Evolutionary conservation across 257 asterid species (phyloP).

Genomic region (Solanum paucissectum): DNA sequence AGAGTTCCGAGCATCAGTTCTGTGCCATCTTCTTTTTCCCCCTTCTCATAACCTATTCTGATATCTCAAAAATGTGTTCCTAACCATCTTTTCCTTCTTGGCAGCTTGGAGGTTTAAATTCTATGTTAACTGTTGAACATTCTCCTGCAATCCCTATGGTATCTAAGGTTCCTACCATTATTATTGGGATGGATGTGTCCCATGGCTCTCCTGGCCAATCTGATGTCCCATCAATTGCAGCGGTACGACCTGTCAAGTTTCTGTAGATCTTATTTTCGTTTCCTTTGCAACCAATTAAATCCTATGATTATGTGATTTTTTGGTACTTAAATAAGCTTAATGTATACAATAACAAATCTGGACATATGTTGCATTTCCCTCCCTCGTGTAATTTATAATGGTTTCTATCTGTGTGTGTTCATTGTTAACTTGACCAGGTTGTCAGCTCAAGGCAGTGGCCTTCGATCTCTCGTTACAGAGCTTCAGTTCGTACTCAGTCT

Average conservation of each 20-base stretch:
- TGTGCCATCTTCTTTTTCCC: background rate
- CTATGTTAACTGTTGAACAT: constrained; percentile 52
- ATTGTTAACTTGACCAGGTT: constrained; percentile 30
- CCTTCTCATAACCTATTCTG: background rate
- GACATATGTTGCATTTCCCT: background rate
- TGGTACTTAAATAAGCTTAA: background rate
- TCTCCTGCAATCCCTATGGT: constrained; percentile 57
- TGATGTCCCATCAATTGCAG: constrained; percentile 91
- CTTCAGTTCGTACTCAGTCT: constrained; percentile 88
- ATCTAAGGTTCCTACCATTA: constrained; percentile 67
- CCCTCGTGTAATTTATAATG: background rate
- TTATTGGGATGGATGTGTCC: constrained; percentile 92
- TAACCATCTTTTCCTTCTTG: background rate
- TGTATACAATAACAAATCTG: background rate
- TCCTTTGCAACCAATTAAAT: background rate
- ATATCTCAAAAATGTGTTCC: background rate
- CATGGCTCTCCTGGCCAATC: constrained; percentile 98
- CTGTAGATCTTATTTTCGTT: background rate
- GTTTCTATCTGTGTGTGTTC: background rate
- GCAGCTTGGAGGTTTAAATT: constrained; percentile 90
- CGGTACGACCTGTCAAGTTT: constrained; percentile 27
- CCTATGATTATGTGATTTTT: background rate
- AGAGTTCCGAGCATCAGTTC: background rate
- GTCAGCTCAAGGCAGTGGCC: constrained; percentile 99
- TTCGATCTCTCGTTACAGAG: constrained; percentile 67